Evolutionary conservation across 345 rosid genomes (phyloP), one percentile per base, ranked within the genome.

Genomic region (Sonneratia alba): DNA sequence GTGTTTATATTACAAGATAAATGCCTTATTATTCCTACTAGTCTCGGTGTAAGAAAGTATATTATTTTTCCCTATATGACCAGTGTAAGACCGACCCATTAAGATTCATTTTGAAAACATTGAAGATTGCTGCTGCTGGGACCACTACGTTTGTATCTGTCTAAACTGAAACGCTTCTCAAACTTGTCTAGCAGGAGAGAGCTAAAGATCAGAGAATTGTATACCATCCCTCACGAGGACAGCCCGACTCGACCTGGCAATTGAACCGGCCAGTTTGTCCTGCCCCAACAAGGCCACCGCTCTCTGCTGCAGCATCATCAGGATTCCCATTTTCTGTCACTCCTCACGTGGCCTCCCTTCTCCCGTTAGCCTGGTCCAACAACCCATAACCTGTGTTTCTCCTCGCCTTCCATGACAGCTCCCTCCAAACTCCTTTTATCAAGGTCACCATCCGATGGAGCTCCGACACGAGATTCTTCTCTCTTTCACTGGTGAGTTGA

Each of bases 251-350:
- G 91, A 84, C 82, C 51, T 86, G 96, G 95, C 91, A 88, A 83
- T 79, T 76, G 85, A 89, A 85, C 71, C 79, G 86, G 74, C 91
- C 84, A 72, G 81, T 83, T 77, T 78, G 76, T 71, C 74, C 79
- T 51, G 78, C 81, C 70, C 75, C 79, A 45, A 82, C 87, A 78
- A 51, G 79, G 81, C 81, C 89, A 72, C 70, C 80, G 87, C 81
- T 79, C 77, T 83, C 97, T 55, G 76, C 87, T 84, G 98, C 98
- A 93, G 98, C 98, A 91, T 93, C 98, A 91, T 93, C 98, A 93
- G 91, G 98, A 93, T 93, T 93, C 98, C 87, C 97, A 71, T 85
- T 70, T 77, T 80, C 89, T 76, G 85, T 90, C 64, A 79, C 83
- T 71, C 86, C 85, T n/a, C 86, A 78, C 70, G 57, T 87, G 57